These are phyloP conservation scores for Beauveria medogensis DNA, from an alignment of 2,329 filamentous ascomycete species.

Conservation along the genomic window DNA sequence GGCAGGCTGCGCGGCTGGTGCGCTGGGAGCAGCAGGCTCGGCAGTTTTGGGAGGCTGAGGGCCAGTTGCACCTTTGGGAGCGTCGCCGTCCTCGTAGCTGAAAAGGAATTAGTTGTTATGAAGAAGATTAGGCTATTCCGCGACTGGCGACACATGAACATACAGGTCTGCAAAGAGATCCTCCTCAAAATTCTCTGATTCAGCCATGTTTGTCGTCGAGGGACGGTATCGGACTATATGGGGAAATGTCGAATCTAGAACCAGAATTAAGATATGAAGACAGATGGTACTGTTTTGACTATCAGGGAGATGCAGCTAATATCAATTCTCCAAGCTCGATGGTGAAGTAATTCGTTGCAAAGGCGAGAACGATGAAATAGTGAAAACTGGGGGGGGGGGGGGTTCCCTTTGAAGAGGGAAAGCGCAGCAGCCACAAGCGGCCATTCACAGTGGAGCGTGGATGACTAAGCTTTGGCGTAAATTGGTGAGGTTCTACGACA, in stretches of 20 bases:
- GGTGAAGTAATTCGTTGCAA: background rate
- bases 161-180: slow-evolving; percentile 95
- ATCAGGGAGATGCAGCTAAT: background rate
- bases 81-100: slow-evolving; percentile 60
- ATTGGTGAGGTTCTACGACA: background rate
- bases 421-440: background rate
- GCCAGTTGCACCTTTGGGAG: slow-evolving; percentile 32
- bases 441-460: background rate
- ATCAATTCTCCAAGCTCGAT: background rate
- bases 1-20: slow-evolving; percentile 20
- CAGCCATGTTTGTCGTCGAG: slow-evolving; percentile 53
- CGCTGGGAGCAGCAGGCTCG: slow-evolving; percentile 3
- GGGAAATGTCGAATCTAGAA: background rate
- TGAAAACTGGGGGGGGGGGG: slow-evolving; percentile 1
- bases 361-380: background rate
- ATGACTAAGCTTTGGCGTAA: slow-evolving; percentile 8
- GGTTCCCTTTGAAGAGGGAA: background rate
- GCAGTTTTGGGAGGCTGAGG: slow-evolving; percentile 13
- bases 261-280: background rate
- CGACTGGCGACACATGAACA: slow-evolving; percentile 25
- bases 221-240: background rate
- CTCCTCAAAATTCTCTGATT: slow-evolving; percentile 77
- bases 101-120: background rate
- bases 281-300: background rate
- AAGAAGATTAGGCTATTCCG: background rate